Conservation (phyloP, 2,329 filamentous ascomycete species). For the Microdochium trichocladiopsis region DNA sequence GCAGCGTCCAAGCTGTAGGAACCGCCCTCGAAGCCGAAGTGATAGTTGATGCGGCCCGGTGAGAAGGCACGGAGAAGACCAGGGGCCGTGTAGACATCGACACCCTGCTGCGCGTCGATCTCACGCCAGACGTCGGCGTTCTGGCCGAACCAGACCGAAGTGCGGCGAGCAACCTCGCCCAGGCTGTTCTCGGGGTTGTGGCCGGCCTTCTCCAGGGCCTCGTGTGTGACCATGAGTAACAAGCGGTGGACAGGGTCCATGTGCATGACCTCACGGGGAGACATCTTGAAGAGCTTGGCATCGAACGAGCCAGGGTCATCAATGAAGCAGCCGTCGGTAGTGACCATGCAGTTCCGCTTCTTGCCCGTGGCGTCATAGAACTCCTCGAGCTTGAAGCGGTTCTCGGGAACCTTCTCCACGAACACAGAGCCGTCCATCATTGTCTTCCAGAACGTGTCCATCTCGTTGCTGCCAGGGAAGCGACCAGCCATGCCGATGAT, state of each 20-base stretch:
- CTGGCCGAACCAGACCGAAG: constrained; percentile 65
- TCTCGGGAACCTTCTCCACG: constrained; percentile 34
- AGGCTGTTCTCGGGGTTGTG: constrained; percentile 57
- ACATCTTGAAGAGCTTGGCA: constrained; percentile 67
- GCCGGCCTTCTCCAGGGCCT: constrained; percentile 61
- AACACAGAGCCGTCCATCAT: constrained; percentile 23
- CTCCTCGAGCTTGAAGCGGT: constrained; percentile 54
- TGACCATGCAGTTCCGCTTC: constrained; percentile 41
- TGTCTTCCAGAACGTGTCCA: constrained; percentile 58
- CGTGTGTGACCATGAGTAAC: constrained; percentile 58
- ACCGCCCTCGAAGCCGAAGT: constrained; percentile 18
- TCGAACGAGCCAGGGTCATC: constrained; percentile 62
- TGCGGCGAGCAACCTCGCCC: constrained; percentile 40
- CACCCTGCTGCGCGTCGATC: constrained; percentile 58
- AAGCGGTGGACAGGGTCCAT: constrained; percentile 62
- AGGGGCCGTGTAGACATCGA: constrained; percentile 39
- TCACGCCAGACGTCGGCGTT: constrained; percentile 69
- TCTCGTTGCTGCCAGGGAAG: constrained; percentile 52
- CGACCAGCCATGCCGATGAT: constrained; percentile 62
- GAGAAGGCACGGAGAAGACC: constrained; percentile 35
- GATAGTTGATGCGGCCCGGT: constrained; percentile 31
- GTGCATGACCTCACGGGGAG: constrained; percentile 52
- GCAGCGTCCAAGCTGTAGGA: constrained; percentile 17
- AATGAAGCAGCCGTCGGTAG: constrained; percentile 38
- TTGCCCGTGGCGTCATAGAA: constrained; percentile 57